Base-by-base conservation (phyloP, 495 filamentous ascomycete genomes). In the Podospora australis region DNA sequence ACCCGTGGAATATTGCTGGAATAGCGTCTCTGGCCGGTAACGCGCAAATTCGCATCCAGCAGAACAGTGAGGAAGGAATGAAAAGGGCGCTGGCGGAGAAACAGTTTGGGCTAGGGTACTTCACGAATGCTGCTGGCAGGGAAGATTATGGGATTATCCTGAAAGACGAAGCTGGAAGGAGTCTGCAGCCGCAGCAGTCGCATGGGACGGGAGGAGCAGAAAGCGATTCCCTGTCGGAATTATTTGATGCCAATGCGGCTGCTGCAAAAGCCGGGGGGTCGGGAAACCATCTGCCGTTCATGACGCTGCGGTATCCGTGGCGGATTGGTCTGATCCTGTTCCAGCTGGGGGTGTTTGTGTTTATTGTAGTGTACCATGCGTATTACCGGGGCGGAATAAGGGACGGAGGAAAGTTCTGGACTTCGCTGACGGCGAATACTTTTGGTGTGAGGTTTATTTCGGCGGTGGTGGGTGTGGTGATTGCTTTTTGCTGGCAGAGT, bases 381-480 rank as follows among this genome's bases (percentile, higher is more conserved):
- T 66, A 70, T 44, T 51, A 64, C 43, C 50, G 53, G 44, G 50
- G 55, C 21, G 57, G 47, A n/a, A 35, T 60, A 30, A 29, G 40
- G 23, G 60, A 62, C 28, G 30, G 44, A 8, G 57, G 60, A 4
- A 40, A 38, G 23, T 48, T 70, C 10, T 62, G 60, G 55, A 26
- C 24, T 0, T 59, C 62, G 23, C 58, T 69, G 52, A 62, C 60
- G 44, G 39, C 50, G 28, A 58, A 63, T 32, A 39, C 44, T n/a
- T 66, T 70, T 50, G 67, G 65, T 14, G 59, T 68, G 4, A 55
- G 61, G n/a, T 70, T 68, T 30, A 39, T 64, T 2, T 60, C 58
- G 29, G 60, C 65, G 17, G 50, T 59, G 1, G 44, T 68, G 0
- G 65, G 67, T 22, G 65, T 68, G 1, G 28, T 59, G 35, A 54